phyloP scores from a whole-genome alignment of 768 basidiomycete species.

The Gyrodon lividus region DNA sequence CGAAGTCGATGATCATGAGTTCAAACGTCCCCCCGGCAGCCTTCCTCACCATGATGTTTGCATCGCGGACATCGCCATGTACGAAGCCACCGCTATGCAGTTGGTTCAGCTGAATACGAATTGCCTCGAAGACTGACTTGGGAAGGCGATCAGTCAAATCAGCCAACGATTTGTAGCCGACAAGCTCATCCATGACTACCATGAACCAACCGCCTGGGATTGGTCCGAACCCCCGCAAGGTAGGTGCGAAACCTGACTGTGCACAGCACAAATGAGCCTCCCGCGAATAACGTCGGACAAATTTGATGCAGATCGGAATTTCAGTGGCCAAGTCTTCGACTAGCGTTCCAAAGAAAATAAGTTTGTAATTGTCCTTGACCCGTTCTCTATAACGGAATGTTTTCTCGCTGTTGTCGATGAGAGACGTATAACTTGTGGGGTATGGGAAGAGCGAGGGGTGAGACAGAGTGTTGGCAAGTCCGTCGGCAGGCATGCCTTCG shows the following conservation, averaged over 20 bases:
- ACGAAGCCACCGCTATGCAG: no score
- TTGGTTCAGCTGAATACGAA: not conserved
- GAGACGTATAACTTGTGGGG: slow-evolving; percentile 9
- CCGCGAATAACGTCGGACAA: slow-evolving; percentile 22
- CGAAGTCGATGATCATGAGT: slow-evolving; percentile 30
- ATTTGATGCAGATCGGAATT: slow-evolving; percentile 31
- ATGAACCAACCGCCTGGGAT: slow-evolving; percentile 32
- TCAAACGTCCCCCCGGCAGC: not conserved
- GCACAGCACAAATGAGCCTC: slow-evolving; percentile 26
- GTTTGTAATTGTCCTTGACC: slow-evolving; percentile 1
- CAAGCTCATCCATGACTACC: slow-evolving; percentile 35
- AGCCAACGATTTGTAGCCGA: not conserved
- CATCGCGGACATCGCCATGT: slow-evolving; percentile 23
- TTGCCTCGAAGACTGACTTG: not conserved
- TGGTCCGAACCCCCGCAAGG: slow-evolving; percentile 22
- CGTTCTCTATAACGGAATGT: slow-evolving; percentile 17
- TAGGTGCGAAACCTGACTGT: slow-evolving; percentile 24
- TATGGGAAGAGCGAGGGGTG: slow-evolving; percentile 1
- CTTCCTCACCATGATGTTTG: slow-evolving; percentile 19
- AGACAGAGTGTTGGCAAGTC: no score
- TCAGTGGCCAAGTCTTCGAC: not conserved
- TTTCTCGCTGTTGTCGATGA: not conserved
- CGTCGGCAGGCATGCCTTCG: no score
- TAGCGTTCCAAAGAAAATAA: slow-evolving; percentile 12
- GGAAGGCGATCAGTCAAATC: not conserved